Evolutionary conservation across 306 rosid genomes (phyloP).

Genomic region (Datisca glomerata): DNA sequence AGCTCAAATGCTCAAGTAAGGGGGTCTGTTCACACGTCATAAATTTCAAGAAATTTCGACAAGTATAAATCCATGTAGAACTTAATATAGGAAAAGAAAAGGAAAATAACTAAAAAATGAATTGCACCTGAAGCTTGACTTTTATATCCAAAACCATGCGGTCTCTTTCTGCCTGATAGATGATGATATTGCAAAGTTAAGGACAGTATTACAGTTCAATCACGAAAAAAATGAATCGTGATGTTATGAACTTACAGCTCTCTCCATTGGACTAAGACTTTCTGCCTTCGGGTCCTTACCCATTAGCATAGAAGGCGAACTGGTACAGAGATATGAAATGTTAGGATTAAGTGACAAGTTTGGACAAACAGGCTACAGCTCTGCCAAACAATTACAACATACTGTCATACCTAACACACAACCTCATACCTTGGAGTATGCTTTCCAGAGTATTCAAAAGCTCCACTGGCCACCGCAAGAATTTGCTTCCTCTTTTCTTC

Average conservation of each 20-base stretch:
- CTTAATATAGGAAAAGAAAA: background rate
- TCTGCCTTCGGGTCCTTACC: conserved; percentile 66
- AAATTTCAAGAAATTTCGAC: no score
- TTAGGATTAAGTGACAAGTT: conserved; percentile 17
- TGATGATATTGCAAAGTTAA: conserved; percentile 11
- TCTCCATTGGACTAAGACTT: conserved; percentile 79
- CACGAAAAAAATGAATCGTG: background rate
- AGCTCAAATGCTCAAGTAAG: no score
- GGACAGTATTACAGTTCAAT: conserved; percentile 10
- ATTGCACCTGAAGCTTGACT: conserved; percentile 90
- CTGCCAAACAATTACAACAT: conserved; percentile 4
- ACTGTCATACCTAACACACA: conserved; percentile 4
- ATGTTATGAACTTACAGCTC: conserved; percentile 61
- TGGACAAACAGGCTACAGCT: conserved; percentile 11
- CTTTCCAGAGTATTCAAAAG: conserved; percentile 66
- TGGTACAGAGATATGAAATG: conserved; percentile 16
- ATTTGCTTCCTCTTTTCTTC: conserved; percentile 86
- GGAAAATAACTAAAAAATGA: conserved; percentile 1
- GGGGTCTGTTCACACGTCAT: no score
- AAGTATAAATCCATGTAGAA: no score
- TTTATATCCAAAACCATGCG: conserved; percentile 95
- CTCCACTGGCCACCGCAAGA: conserved; percentile 76
- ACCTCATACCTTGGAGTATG: conserved; percentile 62
- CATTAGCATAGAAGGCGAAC: conserved; percentile 39
- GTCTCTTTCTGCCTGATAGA: conserved; percentile 89